Conservation (phyloP, 2,329 filamentous ascomycete species). For the Colletotrichum chlorophyti region DNA sequence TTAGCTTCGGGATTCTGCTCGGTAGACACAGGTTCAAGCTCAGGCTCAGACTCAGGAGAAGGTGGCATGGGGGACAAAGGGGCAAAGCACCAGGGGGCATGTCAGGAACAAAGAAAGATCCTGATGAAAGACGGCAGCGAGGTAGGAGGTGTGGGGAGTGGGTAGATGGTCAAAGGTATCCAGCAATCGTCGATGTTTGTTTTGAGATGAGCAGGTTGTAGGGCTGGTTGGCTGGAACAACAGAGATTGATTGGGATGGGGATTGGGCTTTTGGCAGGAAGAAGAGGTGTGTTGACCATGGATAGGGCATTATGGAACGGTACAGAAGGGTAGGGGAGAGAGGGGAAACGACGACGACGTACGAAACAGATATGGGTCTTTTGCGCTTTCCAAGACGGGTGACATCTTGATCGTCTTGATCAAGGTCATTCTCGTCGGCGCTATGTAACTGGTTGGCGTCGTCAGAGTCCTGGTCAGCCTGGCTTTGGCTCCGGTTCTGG, state of each 20-base stretch:
- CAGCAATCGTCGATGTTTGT: background rate
- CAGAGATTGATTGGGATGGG: background rate
- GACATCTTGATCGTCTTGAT: constrained; percentile 52
- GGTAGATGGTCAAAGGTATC: constrained; percentile 3
- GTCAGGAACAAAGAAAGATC: constrained; percentile 1
- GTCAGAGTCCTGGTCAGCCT: constrained; percentile 53
- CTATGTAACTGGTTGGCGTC: constrained; percentile 50
- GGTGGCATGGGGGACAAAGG: constrained; percentile 23
- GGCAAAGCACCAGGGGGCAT: constrained; percentile 3
- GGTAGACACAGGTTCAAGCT: constrained; percentile 21
- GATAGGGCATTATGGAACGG: constrained; percentile 13
- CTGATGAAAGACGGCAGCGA: constrained; percentile 13
- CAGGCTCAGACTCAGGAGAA: no score
- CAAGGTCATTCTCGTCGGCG: constrained; percentile 49
- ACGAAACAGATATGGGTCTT: constrained; percentile 67
- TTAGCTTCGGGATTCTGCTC: constrained; percentile 43
- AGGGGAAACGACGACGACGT: constrained; percentile 42
- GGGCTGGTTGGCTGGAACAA: constrained; percentile 17
- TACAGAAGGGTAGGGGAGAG: constrained; percentile 24
- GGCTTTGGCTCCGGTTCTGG: constrained; percentile 6
- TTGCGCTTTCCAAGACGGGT: constrained; percentile 62
- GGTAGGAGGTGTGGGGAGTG: background rate
- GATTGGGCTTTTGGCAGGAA: background rate
- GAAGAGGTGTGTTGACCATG: no score
- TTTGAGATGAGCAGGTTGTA: constrained; percentile 23